Evolutionary conservation across 805 yeast genomes (phyloP).

Genomic region (Ogataea paraovalis): DNA sequence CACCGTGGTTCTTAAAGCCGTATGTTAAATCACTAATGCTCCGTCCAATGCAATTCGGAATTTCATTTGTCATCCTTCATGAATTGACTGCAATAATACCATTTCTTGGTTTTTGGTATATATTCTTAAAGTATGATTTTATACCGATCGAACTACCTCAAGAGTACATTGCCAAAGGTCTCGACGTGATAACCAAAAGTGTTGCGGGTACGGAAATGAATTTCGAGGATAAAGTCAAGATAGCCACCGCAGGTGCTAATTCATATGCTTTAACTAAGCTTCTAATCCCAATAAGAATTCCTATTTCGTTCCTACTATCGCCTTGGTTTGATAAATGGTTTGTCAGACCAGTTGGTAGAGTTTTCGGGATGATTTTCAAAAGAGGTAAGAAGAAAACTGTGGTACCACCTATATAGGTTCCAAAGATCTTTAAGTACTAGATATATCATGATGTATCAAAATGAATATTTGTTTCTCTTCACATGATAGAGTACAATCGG

Average conservation of each 20-base stretch:
- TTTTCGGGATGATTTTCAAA: conserved; percentile 15
- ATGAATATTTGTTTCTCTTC: too few species aligned
- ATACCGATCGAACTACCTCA: conserved; percentile 45
- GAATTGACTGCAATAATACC: conserved; percentile 53
- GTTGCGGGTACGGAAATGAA: conserved; percentile 23
- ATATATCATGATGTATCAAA: too few species aligned
- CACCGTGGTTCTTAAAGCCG: conserved; percentile 31
- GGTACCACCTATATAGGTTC: not conserved
- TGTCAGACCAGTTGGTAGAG: conserved; percentile 27
- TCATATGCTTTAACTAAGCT: conserved; percentile 34
- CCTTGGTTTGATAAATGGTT: conserved; percentile 34
- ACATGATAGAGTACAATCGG: too few species aligned
- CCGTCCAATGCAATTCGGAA: conserved; percentile 35
- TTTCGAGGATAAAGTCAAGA: conserved; percentile 25
- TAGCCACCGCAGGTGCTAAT: conserved; percentile 33
- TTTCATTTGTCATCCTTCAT: conserved; percentile 47
- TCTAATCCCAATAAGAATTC: conserved; percentile 28
- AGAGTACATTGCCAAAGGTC: conserved; percentile 46
- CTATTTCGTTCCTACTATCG: conserved; percentile 27
- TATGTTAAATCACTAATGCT: conserved; percentile 28
- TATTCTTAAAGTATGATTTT: conserved; percentile 39
- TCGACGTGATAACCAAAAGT: conserved; percentile 41
- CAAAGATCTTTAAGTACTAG: not conserved
- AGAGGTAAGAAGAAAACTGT: conserved; percentile 9
- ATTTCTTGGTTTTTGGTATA: conserved; percentile 47